These are phyloP conservation scores for Phytophthora lateralis DNA, from an alignment of 352 stramenopile genomes.

Conservation along the genomic window DNA sequence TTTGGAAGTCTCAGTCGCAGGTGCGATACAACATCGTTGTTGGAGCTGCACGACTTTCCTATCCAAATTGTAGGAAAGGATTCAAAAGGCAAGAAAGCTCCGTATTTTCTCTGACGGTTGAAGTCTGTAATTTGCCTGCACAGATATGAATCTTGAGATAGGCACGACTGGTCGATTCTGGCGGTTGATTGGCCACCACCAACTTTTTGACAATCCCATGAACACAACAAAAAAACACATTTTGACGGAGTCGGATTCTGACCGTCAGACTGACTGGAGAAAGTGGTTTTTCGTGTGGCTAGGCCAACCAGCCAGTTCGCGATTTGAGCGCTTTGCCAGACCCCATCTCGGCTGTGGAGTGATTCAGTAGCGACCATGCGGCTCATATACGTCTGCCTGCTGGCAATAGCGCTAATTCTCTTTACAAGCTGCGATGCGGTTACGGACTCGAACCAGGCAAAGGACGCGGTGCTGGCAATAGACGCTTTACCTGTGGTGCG, in stretches of 20 bases:
- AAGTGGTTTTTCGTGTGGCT: too few relatives aligned
- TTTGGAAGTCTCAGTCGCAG: too few relatives aligned
- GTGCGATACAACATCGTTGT: too few relatives aligned
- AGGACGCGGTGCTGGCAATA: not conserved
- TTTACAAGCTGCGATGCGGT: not conserved
- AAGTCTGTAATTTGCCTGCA: not conserved
- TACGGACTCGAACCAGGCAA: not conserved
- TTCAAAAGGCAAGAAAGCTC: too few relatives aligned
- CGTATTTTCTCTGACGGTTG: not conserved
- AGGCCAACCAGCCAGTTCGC: too few relatives aligned
- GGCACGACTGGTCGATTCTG: slow-evolving; percentile 1
- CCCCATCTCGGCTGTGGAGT: not conserved
- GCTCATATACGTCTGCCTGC: not conserved
- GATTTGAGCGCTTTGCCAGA: not conserved
- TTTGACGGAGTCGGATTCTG: too few relatives aligned
- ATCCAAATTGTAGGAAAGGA: too few relatives aligned
- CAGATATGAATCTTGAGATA: slow-evolving; percentile 10
- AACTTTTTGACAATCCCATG: slow-evolving; percentile 8
- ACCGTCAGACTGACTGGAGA: too few relatives aligned
- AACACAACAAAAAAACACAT: too few relatives aligned
- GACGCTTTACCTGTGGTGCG: not conserved
- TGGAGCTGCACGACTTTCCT: too few relatives aligned
- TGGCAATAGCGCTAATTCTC: not conserved
- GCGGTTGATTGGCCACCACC: slow-evolving; percentile 7
- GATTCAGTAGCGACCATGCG: slow-evolving; percentile 1